These are phyloP conservation scores for Spongispora temasekensis DNA, from an alignment of 1,284 basidiomycete genomes.

Conservation along the genomic window DNA sequence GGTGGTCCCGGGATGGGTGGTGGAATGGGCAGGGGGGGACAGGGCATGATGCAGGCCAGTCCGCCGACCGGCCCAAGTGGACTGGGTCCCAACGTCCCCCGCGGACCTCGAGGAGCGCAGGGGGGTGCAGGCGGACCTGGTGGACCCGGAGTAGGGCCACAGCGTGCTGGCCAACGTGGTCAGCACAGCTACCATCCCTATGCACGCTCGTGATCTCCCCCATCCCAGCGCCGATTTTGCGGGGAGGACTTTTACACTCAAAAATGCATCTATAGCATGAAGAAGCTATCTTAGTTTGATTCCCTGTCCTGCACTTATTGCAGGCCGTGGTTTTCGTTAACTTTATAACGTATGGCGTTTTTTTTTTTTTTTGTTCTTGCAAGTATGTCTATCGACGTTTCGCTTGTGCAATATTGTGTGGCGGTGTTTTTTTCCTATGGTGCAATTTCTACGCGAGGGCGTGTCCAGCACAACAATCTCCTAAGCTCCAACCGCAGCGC, in stretches of 20 bases:
- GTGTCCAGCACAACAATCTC: too few species aligned
- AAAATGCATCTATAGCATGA: constrained; percentile 12
- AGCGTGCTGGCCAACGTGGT: constrained; percentile 67
- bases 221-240: background rate
- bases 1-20: constrained; percentile 40
- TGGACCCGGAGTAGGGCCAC: constrained; percentile 64
- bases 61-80: constrained; percentile 38
- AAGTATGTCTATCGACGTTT: too few species aligned
- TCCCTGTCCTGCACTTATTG: constrained; percentile 7
- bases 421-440: background rate
- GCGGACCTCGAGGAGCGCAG: constrained; percentile 64
- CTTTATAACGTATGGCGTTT: constrained; percentile 20
- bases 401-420: background rate
- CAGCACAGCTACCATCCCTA: constrained; percentile 83
- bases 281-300: too few species aligned
- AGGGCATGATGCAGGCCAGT: constrained; percentile 33
- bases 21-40: constrained; percentile 42
- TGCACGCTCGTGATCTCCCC: constrained; percentile 49
- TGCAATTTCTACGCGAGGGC: background rate
- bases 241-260: constrained; percentile 5
- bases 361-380: too few species aligned
- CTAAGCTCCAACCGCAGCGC: too few species aligned
- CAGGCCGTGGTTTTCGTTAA: constrained; percentile 11
- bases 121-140: constrained; percentile 43
- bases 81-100: constrained; percentile 59